phyloP scores from a whole-genome alignment of 2,329 filamentous ascomycete species.

The Aspergillus ruber region DNA sequence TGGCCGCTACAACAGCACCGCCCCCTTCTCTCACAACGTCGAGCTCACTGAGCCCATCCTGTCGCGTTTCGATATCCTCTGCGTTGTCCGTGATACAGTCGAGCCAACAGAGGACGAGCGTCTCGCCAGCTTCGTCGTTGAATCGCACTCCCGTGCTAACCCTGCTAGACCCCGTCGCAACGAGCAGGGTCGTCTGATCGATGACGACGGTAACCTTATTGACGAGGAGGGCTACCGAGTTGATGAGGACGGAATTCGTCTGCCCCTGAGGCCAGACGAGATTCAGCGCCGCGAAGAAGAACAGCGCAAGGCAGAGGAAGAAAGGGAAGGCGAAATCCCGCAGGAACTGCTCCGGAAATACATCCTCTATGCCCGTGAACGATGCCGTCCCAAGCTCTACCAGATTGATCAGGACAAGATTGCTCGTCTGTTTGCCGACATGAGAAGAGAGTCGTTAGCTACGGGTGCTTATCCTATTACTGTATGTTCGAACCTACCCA shows the following conservation, averaged over 20 bases:
- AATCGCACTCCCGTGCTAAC: constrained; percentile 87
- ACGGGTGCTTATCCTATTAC: constrained; percentile 98
- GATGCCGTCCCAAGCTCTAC: constrained; percentile 84
- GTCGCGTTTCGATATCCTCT: constrained; percentile 96
- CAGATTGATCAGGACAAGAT: constrained; percentile 98
- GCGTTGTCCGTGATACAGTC: constrained; percentile 91
- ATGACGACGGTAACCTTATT: constrained; percentile 48
- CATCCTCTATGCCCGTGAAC: constrained; percentile 88
- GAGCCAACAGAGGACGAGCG: constrained; percentile 89
- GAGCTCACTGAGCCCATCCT: constrained; percentile 95
- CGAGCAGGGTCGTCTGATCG: constrained; percentile 37
- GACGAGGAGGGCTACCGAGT: constrained; percentile 53
- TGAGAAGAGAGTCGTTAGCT: constrained; percentile 84
- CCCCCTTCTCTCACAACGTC: constrained; percentile 93
- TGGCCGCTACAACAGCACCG: constrained; percentile 91
- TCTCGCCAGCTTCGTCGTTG: constrained; percentile 88
- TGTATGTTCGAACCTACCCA: constrained; percentile 50
- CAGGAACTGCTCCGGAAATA: constrained; percentile 93
- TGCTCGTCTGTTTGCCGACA: constrained; percentile 87
- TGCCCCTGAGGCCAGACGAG: constrained; percentile 41
- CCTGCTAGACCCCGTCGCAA: constrained; percentile 51
- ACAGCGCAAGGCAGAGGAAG: constrained; percentile 42
- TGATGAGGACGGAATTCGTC: constrained; percentile 38
- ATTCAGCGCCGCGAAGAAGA: constrained; percentile 30
- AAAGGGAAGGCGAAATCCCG: constrained; percentile 66